phyloP scores from a whole-genome alignment of 2,329 filamentous ascomycete genomes.

The Xenoacremonium recifei region DNA sequence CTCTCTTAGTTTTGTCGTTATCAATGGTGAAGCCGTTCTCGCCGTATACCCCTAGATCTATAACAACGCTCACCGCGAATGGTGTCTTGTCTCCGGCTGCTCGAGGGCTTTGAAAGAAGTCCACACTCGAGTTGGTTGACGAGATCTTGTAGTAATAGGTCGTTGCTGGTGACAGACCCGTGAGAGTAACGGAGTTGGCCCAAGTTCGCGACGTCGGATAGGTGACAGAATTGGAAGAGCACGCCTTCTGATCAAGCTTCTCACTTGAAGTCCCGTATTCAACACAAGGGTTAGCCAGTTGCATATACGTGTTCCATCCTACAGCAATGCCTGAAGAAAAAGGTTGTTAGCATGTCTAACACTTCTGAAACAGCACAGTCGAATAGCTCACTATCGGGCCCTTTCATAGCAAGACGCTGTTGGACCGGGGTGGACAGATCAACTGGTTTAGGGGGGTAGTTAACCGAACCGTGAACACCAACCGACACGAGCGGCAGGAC shows the following conservation, averaged over 20 bases:
- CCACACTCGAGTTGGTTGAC: conserved; percentile 53
- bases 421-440: conserved; percentile 54
- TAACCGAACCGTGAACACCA: conserved; percentile 8
- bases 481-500: background rate
- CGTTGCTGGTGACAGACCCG: conserved; percentile 46
- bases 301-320: conserved; percentile 56
- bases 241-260: conserved; percentile 38
- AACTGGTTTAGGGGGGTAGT: conserved; percentile 43
- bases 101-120: conserved; percentile 54
- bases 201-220: conserved; percentile 55
- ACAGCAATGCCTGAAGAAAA: conserved; percentile 45
- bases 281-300: conserved; percentile 46
- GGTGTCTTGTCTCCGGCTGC: conserved; percentile 52
- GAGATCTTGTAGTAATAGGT: conserved; percentile 61
- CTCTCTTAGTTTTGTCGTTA: conserved; percentile 43
- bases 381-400: conserved; percentile 41
- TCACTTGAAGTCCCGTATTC: conserved; percentile 45
- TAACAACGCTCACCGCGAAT: conserved; percentile 49
- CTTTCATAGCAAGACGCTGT: conserved; percentile 51
- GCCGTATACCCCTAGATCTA: conserved; percentile 51
- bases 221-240: conserved; percentile 46
- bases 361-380: background rate
- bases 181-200: conserved; percentile 47
- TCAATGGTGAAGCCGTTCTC: conserved; percentile 30
- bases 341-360: background rate